Conservation (phyloP, 2,329 filamentous ascomycete species). For the Taxawa tesnikishii region DNA sequence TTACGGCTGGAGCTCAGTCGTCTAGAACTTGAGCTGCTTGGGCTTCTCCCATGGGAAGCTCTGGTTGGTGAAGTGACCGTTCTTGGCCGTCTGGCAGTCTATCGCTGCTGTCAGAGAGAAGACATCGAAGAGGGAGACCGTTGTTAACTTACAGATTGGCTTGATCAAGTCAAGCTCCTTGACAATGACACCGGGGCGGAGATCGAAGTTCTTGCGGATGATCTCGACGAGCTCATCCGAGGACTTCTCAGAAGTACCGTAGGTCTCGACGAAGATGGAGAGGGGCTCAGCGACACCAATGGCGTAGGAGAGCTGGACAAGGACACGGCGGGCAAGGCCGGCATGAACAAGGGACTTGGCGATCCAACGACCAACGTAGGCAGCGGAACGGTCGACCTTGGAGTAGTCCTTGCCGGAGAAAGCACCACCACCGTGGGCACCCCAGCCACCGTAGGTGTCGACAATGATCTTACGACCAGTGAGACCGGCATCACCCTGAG, state of each 20-base stretch:
- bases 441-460: constrained; percentile 99
- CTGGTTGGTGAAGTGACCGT: constrained; percentile 99
- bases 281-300: constrained; percentile 98
- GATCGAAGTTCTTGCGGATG: constrained; percentile 91
- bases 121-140: no score
- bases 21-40: constrained; percentile 85
- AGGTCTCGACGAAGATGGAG: constrained; percentile 94
- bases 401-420: constrained; percentile 99
- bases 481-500: constrained; percentile 96
- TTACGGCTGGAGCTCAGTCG: no score
- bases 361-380: constrained; percentile 96
- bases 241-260: constrained; percentile 82
- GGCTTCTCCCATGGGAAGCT: constrained; percentile 97
- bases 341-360: constrained; percentile 93
- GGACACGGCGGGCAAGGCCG: constrained; percentile 77
- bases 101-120: no score
- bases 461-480: constrained; percentile 99
- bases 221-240: constrained; percentile 93
- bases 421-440: constrained; percentile 98
- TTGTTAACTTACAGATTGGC: constrained; percentile 51
- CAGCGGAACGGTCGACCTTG: constrained; percentile 98
- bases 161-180: constrained; percentile 89
- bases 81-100: constrained; percentile 98
- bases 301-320: constrained; percentile 98
- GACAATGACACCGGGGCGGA: constrained; percentile 96